Evolutionary conservation across 2,329 filamentous ascomycete genomes (phyloP).

Genomic region (Fonsecaea pedrosoi): DNA sequence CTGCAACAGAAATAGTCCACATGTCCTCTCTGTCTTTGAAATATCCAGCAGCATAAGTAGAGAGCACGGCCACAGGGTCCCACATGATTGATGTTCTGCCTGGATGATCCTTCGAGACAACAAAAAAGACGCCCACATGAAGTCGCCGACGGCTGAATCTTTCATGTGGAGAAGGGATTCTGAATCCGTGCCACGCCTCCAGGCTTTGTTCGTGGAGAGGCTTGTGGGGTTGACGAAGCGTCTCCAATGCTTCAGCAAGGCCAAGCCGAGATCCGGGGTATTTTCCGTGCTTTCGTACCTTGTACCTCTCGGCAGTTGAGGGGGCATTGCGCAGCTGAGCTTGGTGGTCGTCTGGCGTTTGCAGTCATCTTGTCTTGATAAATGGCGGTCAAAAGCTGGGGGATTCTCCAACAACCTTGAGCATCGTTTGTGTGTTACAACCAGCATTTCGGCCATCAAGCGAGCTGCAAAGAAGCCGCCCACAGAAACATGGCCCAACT

Average conservation of each 20-base stretch:
- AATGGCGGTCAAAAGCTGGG: neutral
- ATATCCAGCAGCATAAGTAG: slow-evolving; percentile 5
- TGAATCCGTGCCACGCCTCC: neutral
- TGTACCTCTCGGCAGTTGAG: neutral
- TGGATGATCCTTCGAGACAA: neutral
- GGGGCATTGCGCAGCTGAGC: too few relatives aligned
- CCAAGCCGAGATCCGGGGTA: slow-evolving; percentile 13
- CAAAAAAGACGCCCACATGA: slow-evolving; percentile 3
- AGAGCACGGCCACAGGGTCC: neutral
- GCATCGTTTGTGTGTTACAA: neutral
- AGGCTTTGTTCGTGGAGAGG: slow-evolving; percentile 10
- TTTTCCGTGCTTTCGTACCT: neutral
- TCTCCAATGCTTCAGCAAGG: slow-evolving; percentile 2
- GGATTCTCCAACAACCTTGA: neutral
- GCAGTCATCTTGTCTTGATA: neutral
- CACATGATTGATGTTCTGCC: slow-evolving; percentile 1
- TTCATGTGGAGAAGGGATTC: slow-evolving; percentile 20
- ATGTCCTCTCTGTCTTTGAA: neutral
- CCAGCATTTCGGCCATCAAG: neutral
- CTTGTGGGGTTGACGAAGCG: neutral
- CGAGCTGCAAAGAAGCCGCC: neutral
- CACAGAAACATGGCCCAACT: slow-evolving; percentile 21
- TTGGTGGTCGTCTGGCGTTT: neutral
- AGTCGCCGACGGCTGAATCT: neutral
- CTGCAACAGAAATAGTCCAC: neutral